Evolutionary conservation across 1,284 basidiomycete genomes (phyloP).

Genomic region (Moesziomyces antarcticus): DNA sequence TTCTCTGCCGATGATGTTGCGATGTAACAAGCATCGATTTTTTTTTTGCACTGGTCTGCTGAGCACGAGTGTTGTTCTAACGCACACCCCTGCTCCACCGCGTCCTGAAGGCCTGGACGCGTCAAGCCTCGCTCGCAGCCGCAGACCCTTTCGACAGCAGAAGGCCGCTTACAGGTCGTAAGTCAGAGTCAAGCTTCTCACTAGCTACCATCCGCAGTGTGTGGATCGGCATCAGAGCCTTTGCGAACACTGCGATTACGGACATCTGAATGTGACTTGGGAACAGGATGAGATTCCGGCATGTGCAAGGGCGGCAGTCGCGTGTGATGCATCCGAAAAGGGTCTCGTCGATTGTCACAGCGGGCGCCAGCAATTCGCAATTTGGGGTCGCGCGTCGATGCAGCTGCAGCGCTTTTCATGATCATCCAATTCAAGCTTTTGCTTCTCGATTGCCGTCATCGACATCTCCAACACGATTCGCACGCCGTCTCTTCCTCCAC

Average conservation of each 20-base stretch:
- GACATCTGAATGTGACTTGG: not conserved
- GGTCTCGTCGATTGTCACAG: not conserved
- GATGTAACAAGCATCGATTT: no score
- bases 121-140: not conserved
- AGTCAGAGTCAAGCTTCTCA: no score
- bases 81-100: not conserved
- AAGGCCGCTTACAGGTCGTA: no score
- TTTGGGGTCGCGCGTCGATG: not conserved
- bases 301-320: not conserved
- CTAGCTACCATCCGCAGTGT: no score
- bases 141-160: no score
- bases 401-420: not conserved
- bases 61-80: not conserved
- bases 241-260: no score
- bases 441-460: not conserved
- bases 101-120: not conserved
- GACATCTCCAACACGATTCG: not conserved
- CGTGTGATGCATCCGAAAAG: not conserved
- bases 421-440: not conserved
- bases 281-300: not conserved
- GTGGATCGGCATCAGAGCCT: no score
- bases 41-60: no score
- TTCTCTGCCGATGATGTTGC: no score
- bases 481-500: not conserved
- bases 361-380: not conserved